Base-by-base conservation (phyloP, 441 rosid species). In the Erodium moschatum region DNA sequence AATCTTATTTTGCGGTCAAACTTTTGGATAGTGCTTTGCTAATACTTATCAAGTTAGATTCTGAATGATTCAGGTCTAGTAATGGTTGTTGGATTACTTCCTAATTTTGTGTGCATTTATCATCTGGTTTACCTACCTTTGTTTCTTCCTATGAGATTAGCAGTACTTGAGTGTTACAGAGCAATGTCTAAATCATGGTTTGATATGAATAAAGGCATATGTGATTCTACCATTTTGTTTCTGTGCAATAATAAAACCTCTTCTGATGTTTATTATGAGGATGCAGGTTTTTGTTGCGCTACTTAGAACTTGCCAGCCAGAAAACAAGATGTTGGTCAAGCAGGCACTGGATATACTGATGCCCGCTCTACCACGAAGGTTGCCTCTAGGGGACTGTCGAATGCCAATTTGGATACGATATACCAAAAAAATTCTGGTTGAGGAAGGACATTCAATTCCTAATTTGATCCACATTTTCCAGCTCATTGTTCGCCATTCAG, bases 361-460 rank as follows among this genome's bases (percentile, higher is more conserved):
- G 97, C 99, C 99, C 52, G 98, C 99, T 54, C 83, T 95, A 74
- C 99, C 99, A 11, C 83, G 85, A 77, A 87, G 98, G 83, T 85
- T 95, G 64, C 99, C 99, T 58, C 87, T 76, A 72, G 98, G 96
- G 58, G 97, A 95, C 80, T 89, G 97, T 81, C 90, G 91, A 56
- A 95, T 90, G 99, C 99, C 99, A 13, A 87, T 92, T 76, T 95
- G 99, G 99, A 95, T 95, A 79, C 79, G 93, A 80, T 92, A 92
- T 81, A 92, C 98, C 58, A 95, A 95, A 82, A 95, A 90, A 74
- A 90, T 95, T 73, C 79, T 95, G 78, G 96, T 95, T 67, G 99
- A 95, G 86, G 99, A 95, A 80, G 97, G 98, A 62, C 99, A 95
- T 76, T 92, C 99, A 0, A 77, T 89, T 73, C 91, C 96, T 60